Conservation (phyloP, 208 protist species). For the Naegleria fowleri region DNA sequence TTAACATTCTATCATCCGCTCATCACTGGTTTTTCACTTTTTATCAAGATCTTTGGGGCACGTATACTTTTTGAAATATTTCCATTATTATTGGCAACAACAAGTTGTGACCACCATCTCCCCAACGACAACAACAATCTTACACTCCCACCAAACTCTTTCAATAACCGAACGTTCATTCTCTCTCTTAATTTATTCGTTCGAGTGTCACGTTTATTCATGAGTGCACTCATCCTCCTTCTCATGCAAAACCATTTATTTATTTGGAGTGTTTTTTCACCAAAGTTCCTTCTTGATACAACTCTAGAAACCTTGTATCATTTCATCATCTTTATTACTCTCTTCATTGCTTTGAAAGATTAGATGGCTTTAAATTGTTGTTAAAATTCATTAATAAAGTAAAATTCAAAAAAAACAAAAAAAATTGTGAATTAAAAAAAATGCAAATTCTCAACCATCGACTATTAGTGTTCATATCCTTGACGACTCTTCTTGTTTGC, state of each 20-base stretch:
- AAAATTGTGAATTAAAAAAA: too few species aligned
- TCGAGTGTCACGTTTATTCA: not conserved
- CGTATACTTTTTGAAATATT: not conserved
- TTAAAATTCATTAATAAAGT: too few species aligned
- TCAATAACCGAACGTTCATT: not conserved
- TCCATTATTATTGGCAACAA: not conserved
- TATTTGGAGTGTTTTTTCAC: constrained; percentile 26
- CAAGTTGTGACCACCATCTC: not conserved
- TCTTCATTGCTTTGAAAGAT: not conserved
- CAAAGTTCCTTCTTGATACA: not conserved
- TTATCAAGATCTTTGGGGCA: not conserved
- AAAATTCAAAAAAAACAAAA: too few species aligned
- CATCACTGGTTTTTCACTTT: not conserved
- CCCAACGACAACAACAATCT: too few species aligned
- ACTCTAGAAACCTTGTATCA: not conserved
- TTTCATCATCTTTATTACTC: not conserved
- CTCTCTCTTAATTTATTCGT: not conserved
- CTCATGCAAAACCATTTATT: constrained; percentile 11
- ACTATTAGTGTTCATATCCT: too few species aligned
- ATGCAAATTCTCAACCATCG: too few species aligned
- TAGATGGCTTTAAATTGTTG: too few species aligned
- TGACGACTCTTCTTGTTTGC: too few species aligned
- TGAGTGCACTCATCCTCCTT: not conserved
- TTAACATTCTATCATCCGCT: not conserved
- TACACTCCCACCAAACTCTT: not conserved